phyloP scores from a whole-genome alignment of 352 stramenopile species.

The Globisporangium middletonii region DNA sequence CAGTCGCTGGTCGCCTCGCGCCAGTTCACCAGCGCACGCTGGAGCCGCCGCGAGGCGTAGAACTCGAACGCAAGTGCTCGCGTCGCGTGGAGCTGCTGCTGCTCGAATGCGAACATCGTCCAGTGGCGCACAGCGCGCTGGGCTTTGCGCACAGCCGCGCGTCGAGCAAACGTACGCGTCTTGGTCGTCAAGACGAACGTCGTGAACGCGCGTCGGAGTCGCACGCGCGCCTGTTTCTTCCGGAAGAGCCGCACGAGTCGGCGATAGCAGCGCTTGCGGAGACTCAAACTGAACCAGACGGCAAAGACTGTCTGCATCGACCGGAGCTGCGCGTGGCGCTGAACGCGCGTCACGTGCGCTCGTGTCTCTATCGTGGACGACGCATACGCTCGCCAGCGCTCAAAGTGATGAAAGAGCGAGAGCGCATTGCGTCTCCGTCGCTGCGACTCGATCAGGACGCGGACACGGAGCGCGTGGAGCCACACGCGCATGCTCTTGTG shows the following conservation, averaged over 20 bases:
- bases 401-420: slow-evolving; percentile 1
- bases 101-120: slow-evolving; percentile 1
- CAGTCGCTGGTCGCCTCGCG: background rate
- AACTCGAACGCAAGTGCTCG: slow-evolving; percentile 5
- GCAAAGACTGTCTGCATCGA: slow-evolving; percentile 12
- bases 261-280: slow-evolving; percentile 27
- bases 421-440: background rate
- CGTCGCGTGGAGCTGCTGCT: background rate
- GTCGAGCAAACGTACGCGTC: slow-evolving; percentile 9
- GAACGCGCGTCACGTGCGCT: slow-evolving; percentile 1
- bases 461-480: slow-evolving; percentile 6
- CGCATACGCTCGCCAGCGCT: slow-evolving; percentile 1
- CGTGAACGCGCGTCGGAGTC: slow-evolving; percentile 13
- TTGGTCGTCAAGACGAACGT: slow-evolving; percentile 13
- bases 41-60: slow-evolving; percentile 4
- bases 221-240: slow-evolving; percentile 22
- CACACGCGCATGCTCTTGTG: background rate
- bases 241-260: slow-evolving; percentile 38
- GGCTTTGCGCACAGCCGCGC: slow-evolving; percentile 2
- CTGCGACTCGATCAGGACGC: slow-evolving; percentile 2
- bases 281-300: slow-evolving; percentile 21
- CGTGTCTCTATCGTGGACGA: background rate
- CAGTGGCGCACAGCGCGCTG: slow-evolving; percentile 3
- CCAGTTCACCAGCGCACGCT: slow-evolving; percentile 11
- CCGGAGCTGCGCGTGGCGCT: slow-evolving; percentile 9